phyloP scores from a whole-genome alignment of 2,329 filamentous ascomycete species.

The Saccharata proteae region DNA sequence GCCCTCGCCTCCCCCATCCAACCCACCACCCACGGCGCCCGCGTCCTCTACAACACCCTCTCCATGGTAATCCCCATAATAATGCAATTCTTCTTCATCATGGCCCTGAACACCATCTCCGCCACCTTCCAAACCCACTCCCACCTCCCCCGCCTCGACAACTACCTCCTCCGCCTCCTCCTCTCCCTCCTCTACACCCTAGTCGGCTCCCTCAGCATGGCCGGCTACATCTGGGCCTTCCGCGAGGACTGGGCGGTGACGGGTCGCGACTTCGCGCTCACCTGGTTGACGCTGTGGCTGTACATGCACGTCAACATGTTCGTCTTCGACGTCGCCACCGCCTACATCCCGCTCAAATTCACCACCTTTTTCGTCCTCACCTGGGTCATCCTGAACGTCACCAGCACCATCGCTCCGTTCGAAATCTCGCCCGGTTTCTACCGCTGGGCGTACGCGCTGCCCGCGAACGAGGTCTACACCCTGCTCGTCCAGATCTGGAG shows the following conservation, averaged over 20 bases:
- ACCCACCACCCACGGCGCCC: slow-evolving; percentile 28
- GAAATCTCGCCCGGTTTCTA: slow-evolving; percentile 29
- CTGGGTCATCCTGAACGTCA: slow-evolving; percentile 31
- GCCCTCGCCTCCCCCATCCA: slow-evolving; percentile 27
- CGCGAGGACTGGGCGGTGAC: slow-evolving; percentile 24
- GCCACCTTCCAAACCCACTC: slow-evolving; percentile 14
- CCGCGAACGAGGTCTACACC: slow-evolving; percentile 27
- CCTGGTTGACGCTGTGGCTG: slow-evolving; percentile 31
- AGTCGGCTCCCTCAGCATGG: slow-evolving; percentile 22
- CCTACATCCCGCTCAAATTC: slow-evolving; percentile 24
- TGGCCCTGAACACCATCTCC: slow-evolving; percentile 33
- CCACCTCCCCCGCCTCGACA: slow-evolving; percentile 13
- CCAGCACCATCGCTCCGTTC: slow-evolving; percentile 28
- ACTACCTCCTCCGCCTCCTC: slow-evolving; percentile 16
- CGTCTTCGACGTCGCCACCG: slow-evolving; percentile 27
- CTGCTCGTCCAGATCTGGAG: slow-evolving; percentile 30
- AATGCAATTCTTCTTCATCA: slow-evolving; percentile 37
- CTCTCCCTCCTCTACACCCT: slow-evolving; percentile 22
- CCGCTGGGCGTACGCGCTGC: slow-evolving; percentile 24
- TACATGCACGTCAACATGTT: slow-evolving; percentile 31
- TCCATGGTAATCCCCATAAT: slow-evolving; percentile 34
- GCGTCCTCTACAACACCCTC: slow-evolving; percentile 34
- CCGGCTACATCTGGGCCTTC: slow-evolving; percentile 33
- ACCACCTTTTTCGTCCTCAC: slow-evolving; percentile 31
- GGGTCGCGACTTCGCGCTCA: slow-evolving; percentile 25